These are phyloP conservation scores for Nicotiana undulata DNA, from an alignment of 257 asterid species.

Conservation along the genomic window DNA sequence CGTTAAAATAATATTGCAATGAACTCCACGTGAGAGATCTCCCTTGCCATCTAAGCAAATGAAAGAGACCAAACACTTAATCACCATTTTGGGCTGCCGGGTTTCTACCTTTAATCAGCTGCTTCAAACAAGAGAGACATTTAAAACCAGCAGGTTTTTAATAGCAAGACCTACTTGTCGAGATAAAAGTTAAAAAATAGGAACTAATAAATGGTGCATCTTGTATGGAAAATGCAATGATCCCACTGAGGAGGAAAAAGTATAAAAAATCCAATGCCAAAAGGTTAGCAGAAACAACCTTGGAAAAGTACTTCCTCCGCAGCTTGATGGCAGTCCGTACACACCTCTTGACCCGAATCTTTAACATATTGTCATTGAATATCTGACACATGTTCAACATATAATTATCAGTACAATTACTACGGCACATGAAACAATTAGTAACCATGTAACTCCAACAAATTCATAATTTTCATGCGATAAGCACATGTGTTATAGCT, in stretches of 20 bases:
- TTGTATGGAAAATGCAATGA: background rate
- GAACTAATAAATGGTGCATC: background rate
- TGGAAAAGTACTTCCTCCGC: constrained; percentile 81
- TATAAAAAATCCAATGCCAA: constrained; percentile 10
- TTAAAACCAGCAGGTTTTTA: background rate
- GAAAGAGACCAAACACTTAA: constrained; percentile 25
- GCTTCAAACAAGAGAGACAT: constrained; percentile 27
- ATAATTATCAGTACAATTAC: background rate
- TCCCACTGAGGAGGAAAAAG: background rate
- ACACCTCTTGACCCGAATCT: constrained; percentile 86
- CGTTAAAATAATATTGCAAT: background rate
- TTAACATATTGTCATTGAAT: constrained; percentile 73
- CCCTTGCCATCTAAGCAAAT: constrained; percentile 18
- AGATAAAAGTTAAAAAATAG: background rate
- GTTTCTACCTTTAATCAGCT: constrained; percentile 56
- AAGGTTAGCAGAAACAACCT: constrained; percentile 37
- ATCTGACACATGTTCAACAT: constrained; percentile 47
- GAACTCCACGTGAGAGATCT: constrained; percentile 3
- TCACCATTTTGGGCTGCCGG: constrained; percentile 48
- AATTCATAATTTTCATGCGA: background rate
- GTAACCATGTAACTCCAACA: background rate
- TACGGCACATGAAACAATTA: background rate
- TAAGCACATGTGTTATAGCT: background rate
- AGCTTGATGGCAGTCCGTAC: constrained; percentile 80
- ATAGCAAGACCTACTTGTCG: background rate